A percentile compares a stretch with the other conserved stretches of the same genome.
Conservation (phyloP, 106 monocot species). For the Chionographis japonica region DNA sequence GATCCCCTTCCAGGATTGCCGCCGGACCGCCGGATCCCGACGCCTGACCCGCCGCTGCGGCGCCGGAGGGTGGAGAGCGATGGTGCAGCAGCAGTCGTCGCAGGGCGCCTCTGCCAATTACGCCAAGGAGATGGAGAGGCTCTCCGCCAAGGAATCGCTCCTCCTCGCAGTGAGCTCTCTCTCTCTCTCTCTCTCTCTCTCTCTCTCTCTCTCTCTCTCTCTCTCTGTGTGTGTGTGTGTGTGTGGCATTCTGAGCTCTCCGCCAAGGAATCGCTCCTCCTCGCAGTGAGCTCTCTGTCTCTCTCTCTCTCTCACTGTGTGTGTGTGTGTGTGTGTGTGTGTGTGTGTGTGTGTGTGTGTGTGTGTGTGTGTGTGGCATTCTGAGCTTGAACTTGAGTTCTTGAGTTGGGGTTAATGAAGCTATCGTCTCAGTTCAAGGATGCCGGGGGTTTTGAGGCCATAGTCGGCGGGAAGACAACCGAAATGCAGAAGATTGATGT, state of each 20-base stretch:
- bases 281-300: slow-evolving; percentile 49
- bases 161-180: slow-evolving; percentile 72
- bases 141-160: slow-evolving; percentile 95
- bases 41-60: slow-evolving; percentile 4
- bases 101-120: slow-evolving; percentile 73
- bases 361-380: too few relatives aligned
- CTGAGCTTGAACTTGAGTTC: neutral
- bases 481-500: slow-evolving; percentile 94
- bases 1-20: neutral
- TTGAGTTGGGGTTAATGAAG: neutral
- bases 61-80: slow-evolving; percentile 35
- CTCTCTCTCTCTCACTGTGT: neutral
- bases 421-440: slow-evolving; percentile 73
- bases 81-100: slow-evolving; percentile 63
- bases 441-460: slow-evolving; percentile 86
- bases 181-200: neutral
- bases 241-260: slow-evolving; percentile 29
- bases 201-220: neutral
- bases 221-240: neutral
- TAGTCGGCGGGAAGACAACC: slow-evolving; percentile 76
- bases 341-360: too few relatives aligned
- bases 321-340: neutral
- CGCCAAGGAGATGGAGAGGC: slow-evolving; percentile 97
- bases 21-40: neutral
- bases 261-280: slow-evolving; percentile 93